Percentiles rank a stretch among this genome's conserved stretches.
phyloP scores from a whole-genome alignment of 768 basidiomycete species.

The Russula abietina region DNA sequence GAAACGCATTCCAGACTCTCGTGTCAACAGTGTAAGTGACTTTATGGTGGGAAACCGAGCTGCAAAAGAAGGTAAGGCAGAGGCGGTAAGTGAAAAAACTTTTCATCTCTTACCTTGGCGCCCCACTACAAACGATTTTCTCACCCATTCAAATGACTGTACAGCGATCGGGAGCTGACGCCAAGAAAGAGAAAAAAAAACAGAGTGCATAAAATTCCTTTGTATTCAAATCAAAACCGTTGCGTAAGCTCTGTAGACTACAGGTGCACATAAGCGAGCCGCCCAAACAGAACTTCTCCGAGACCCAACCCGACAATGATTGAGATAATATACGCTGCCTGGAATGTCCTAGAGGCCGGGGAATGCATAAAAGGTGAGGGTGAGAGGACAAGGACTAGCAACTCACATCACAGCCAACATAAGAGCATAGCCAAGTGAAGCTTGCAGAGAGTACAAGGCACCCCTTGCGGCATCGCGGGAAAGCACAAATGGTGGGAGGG shows the following conservation, averaged over 20 bases:
- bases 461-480: conserved; percentile 70
- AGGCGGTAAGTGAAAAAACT: conserved; percentile 14
- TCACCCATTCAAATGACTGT: neutral
- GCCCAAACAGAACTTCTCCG: conserved; percentile 69
- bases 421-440: conserved; percentile 56
- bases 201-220: neutral
- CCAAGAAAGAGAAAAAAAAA: neutral
- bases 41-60: neutral
- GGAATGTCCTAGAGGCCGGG: conserved; percentile 61
- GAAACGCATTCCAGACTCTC: conserved; percentile 32
- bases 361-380: conserved; percentile 16
- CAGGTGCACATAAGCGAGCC: conserved; percentile 34
- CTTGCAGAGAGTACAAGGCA: conserved; percentile 54
- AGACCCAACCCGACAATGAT: conserved; percentile 64
- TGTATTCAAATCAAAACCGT: neutral
- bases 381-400: conserved; percentile 2
- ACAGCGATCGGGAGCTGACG: neutral
- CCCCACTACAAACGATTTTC: neutral
- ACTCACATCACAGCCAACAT: conserved; percentile 81
- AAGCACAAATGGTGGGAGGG: conserved; percentile 56
- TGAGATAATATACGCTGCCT: conserved; percentile 68
- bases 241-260: neutral
- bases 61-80: neutral
- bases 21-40: neutral
- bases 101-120: conserved; percentile 4